A percentile compares a stretch with the other conserved stretches of the same genome.
These are phyloP conservation scores for Podila minutissima DNA, from an alignment of 192 early-diverging fungal genomes.

Conservation along the genomic window DNA sequence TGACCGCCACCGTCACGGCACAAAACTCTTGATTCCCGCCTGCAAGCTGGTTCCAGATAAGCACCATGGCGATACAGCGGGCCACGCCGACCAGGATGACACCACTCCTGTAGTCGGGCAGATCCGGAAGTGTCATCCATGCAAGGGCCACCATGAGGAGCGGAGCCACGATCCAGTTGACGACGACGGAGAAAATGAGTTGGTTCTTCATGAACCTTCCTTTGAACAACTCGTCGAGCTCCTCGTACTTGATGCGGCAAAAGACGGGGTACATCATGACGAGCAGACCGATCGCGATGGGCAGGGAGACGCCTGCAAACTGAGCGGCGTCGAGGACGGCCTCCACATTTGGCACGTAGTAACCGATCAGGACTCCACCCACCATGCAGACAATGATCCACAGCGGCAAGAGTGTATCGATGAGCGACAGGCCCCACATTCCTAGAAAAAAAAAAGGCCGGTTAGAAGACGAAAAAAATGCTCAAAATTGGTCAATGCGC, in stretches of 20 bases:
- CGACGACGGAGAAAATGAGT: constrained; percentile 61
- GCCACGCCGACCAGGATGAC: constrained; percentile 63
- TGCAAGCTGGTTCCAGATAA: constrained; percentile 80
- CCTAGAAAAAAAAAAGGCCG: background rate
- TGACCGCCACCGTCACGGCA: constrained; percentile 76
- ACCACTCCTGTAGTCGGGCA: constrained; percentile 71
- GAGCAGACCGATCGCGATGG: constrained; percentile 73
- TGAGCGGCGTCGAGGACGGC: constrained; percentile 60
- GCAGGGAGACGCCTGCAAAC: constrained; percentile 73
- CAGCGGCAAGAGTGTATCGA: constrained; percentile 23
- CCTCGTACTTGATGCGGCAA: constrained; percentile 65
- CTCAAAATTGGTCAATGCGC: background rate
- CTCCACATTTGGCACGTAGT: constrained; percentile 65
- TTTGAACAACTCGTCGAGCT: constrained; percentile 46
- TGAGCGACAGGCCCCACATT: constrained; percentile 31
- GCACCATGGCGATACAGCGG: constrained; percentile 82
- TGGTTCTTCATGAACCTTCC: constrained; percentile 61
- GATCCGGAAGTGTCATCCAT: constrained; percentile 73
- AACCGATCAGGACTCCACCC: constrained; percentile 39
- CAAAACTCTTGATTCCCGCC: constrained; percentile 73
- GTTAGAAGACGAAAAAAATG: background rate
- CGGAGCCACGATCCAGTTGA: constrained; percentile 77
- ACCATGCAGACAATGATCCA: constrained; percentile 46
- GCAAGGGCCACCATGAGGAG: constrained; percentile 74
- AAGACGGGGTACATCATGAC: constrained; percentile 83